Evolutionary conservation across 768 basidiomycete species (phyloP).

Genomic region (Trametes cubensis): DNA sequence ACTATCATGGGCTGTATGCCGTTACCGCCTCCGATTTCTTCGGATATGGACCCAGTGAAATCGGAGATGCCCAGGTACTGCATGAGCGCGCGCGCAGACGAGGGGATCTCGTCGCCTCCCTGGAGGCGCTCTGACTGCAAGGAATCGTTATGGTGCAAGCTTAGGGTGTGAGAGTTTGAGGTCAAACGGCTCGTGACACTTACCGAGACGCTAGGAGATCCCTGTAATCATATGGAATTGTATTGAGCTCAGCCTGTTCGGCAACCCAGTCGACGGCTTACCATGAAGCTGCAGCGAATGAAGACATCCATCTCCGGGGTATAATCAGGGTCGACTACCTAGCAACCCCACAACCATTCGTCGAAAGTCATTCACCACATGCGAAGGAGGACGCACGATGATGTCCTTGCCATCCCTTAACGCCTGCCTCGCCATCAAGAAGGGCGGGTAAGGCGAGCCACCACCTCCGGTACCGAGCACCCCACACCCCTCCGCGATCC

Average conservation of each 20-base stretch:
- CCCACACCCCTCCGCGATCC: conserved; percentile 65
- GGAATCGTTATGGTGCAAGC: not conserved
- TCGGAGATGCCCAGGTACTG: conserved; percentile 29
- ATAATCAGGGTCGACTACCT: conserved; percentile 37
- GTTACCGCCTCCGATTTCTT: conserved; percentile 49
- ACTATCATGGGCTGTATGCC: conserved; percentile 38
- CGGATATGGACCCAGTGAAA: conserved; percentile 28
- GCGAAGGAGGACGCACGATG: conserved; percentile 17
- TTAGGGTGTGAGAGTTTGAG: no score
- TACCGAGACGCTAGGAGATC: conserved; percentile 33
- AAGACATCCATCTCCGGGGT: conserved; percentile 44
- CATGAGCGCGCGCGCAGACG: conserved; percentile 28
- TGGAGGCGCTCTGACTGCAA: conserved; percentile 31
- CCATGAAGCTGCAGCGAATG: conserved; percentile 34
- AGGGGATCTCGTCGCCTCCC: conserved; percentile 31
- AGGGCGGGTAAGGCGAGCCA: conserved; percentile 56
- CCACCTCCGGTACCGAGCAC: conserved; percentile 68
- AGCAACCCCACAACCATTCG: not conserved
- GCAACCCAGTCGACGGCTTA: no score
- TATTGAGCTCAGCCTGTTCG: no score
- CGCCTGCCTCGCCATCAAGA: conserved; percentile 53
- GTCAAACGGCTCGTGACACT: not conserved
- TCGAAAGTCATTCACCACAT: not conserved
- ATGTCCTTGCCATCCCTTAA: conserved; percentile 47
- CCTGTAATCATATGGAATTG: no score